phyloP scores from a whole-genome alignment of 441 rosid species.

The Cnidoscolus chayamansa region DNA sequence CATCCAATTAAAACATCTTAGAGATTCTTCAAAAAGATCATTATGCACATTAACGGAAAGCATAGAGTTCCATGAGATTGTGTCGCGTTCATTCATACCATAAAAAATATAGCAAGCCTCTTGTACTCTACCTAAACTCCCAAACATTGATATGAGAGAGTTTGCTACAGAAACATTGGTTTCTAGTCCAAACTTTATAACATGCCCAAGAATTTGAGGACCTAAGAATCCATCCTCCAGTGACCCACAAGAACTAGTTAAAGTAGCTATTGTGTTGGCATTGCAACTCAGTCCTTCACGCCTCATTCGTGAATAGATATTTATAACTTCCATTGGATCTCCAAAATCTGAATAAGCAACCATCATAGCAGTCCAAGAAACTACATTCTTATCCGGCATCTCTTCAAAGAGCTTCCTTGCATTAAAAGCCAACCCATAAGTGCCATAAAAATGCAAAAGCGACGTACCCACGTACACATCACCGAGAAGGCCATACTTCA shows the following conservation, averaged over 20 bases:
- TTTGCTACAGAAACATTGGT: constrained; percentile 58
- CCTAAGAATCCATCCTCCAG: constrained; percentile 54
- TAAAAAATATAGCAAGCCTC: constrained; percentile 50
- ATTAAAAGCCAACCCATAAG: constrained; percentile 39
- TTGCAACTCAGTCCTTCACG: constrained; percentile 52
- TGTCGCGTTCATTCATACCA: constrained; percentile 56
- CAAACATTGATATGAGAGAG: constrained; percentile 77
- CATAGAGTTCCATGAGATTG: constrained; percentile 81
- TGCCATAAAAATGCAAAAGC: constrained; percentile 72
- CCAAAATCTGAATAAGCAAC: constrained; percentile 55
- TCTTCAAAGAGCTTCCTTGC: constrained; percentile 70
- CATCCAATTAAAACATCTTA: constrained; percentile 51
- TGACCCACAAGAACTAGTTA: constrained; percentile 57
- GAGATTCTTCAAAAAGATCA: constrained; percentile 46
- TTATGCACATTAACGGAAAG: constrained; percentile 52
- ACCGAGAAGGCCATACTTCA: constrained; percentile 49
- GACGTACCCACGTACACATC: constrained; percentile 84
- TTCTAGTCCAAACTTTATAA: constrained; percentile 54
- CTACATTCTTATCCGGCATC: constrained; percentile 76
- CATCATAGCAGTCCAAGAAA: constrained; percentile 94
- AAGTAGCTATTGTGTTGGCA: constrained; percentile 65
- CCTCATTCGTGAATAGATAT: constrained; percentile 49
- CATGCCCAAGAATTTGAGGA: constrained; percentile 56
- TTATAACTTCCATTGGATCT: constrained; percentile 49
- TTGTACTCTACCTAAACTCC: constrained; percentile 41